These are phyloP conservation scores for Manihot esculenta DNA, from an alignment of 441 rosid species.

Conservation along the genomic window DNA sequence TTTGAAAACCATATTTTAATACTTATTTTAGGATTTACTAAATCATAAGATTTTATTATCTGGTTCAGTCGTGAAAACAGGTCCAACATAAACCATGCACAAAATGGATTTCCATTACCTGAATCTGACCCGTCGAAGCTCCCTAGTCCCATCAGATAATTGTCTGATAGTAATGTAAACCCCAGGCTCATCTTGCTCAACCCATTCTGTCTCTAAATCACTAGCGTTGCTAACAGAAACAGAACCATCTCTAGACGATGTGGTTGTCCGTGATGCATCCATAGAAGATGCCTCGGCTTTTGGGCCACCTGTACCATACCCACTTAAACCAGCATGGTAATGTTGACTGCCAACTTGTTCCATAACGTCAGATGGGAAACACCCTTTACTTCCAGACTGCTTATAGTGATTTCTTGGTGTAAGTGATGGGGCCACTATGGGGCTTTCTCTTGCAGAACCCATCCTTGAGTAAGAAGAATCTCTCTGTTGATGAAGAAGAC, in stretches of 20 bases:
- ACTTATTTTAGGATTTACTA: too few species aligned
- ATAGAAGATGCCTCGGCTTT: slow-evolving; percentile 45
- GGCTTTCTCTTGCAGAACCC: slow-evolving; percentile 79
- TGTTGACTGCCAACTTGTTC: slow-evolving; percentile 45
- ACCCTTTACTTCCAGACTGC: slow-evolving; percentile 46
- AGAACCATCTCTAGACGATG: slow-evolving; percentile 89
- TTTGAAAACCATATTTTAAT: too few species aligned
- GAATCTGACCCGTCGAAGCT: slow-evolving; percentile 97
- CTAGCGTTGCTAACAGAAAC: slow-evolving; percentile 85
- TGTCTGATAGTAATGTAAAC: slow-evolving; percentile 95
- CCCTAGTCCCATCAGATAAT: slow-evolving; percentile 82
- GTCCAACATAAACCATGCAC: not conserved
- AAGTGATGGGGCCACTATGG: slow-evolving; percentile 44
- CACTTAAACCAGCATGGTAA: slow-evolving; percentile 54
- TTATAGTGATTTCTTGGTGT: slow-evolving; percentile 76
- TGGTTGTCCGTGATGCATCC: slow-evolving; percentile 74
- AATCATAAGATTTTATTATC: too few species aligned
- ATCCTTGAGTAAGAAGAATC: slow-evolving; percentile 79
- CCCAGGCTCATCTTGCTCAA: slow-evolving; percentile 93
- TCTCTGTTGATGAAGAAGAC: slow-evolving; percentile 45
- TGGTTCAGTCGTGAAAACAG: not conserved
- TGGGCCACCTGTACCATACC: slow-evolving; percentile 41
- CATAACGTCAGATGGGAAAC: slow-evolving; percentile 27
- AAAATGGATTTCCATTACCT: slow-evolving; percentile 46
- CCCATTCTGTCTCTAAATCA: slow-evolving; percentile 88